Conservation (phyloP, 345 rosid species). For the Kandelia obovata region DNA sequence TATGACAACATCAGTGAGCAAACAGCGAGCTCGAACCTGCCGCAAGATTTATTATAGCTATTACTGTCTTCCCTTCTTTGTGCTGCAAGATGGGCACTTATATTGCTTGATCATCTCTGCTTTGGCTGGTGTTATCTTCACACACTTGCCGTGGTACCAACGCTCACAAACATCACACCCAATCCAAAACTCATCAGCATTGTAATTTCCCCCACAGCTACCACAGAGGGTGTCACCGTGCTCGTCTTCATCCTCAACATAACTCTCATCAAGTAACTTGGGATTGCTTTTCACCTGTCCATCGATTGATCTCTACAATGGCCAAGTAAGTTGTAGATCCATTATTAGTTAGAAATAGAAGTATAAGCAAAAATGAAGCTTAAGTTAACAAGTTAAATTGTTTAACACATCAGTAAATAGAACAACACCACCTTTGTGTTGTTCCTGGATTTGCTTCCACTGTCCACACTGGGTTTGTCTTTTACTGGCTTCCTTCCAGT, state of each 20-base stretch:
- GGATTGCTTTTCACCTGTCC: constrained; percentile 57
- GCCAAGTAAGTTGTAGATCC: not conserved
- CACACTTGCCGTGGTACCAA: constrained; percentile 93
- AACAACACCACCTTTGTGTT: constrained; percentile 55
- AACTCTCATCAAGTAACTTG: constrained; percentile 51
- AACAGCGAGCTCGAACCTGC: not conserved
- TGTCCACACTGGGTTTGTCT: constrained; percentile 85
- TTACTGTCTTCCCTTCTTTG: constrained; percentile 50
- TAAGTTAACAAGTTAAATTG: not conserved
- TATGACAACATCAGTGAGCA: constrained; percentile 7
- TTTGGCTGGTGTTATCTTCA: constrained; percentile 80
- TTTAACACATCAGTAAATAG: not conserved
- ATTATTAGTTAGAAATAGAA: not conserved
- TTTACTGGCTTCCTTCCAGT: constrained; percentile 78
- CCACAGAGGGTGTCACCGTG: constrained; percentile 80
- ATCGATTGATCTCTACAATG: constrained; percentile 59
- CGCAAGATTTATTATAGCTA: not conserved
- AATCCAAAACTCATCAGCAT: constrained; percentile 78
- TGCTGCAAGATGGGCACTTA: constrained; percentile 79
- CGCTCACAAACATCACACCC: constrained; percentile 80
- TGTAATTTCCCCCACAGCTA: constrained; percentile 79
- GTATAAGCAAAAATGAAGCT: not conserved
- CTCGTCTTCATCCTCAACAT: constrained; percentile 77
- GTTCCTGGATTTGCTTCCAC: constrained; percentile 78
- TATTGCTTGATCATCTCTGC: constrained; percentile 83